Evolutionary conservation across 345 rosid genomes (phyloP), one percentile per base, ranked within the genome.

Genomic region (Barbarea vulgaris): DNA sequence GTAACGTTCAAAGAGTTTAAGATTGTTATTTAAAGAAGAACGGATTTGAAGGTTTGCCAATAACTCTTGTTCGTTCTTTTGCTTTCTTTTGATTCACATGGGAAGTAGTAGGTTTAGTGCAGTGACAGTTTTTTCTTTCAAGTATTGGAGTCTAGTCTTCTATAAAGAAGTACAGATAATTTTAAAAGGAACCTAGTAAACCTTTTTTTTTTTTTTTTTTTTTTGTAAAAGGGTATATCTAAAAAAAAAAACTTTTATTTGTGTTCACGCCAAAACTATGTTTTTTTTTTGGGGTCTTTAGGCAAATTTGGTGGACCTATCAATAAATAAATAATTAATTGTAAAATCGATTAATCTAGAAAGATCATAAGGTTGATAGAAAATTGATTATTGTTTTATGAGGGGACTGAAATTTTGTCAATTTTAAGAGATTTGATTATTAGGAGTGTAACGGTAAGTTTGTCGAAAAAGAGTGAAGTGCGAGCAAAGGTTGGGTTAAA

Each of bases 31-130:
- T 48, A 67, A 76, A 68, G 72, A 59, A 67, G 59, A 66, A 65
- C 30, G 30, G 47, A 55, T 57, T 64, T 55, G 7, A 18, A 44
- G 64, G 56, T 42, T 59, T 31, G 36, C 12, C 28, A 72, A 62
- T 50, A 30, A 50, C 36, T 25, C 50, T 72, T 27, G 39, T 72
- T 51, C 12, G 1, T 22, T 61, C 46, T 44, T 63, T 51, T 72
- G 60, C 30, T 55, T 70, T 59, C 18, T 19, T 63, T 73, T 18
- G 54, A 51, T 75, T 75, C 79, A 68, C 69, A 68, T 75, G 79
- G 63, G 63, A 59, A 75, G 79, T 60, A 51, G 54, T 61, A 52
- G 55, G 62, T 61, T 41, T 22, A 22, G 27, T 51, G 6, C n/a
- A 68, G 31, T 60, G 64, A 58, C 60, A 56, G 52, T 27, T 69